These are phyloP conservation scores for Allium sativum DNA, from an alignment of 106 monocot genomes.

Conservation along the genomic window DNA sequence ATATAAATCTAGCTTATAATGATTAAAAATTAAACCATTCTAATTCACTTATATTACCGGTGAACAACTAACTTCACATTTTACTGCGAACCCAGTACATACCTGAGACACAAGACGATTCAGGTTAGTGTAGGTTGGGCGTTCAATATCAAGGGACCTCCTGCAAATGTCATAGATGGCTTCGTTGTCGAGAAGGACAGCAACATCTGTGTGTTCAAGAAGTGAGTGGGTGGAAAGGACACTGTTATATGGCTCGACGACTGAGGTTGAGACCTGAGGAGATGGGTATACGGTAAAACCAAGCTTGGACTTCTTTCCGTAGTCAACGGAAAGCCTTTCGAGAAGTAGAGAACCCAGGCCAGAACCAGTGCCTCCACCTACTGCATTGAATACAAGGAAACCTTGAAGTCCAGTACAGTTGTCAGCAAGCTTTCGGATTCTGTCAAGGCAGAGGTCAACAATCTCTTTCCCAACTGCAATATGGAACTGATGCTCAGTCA, in stretches of 20 bases:
- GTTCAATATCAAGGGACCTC: conserved; percentile 35
- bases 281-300: conserved; percentile 41
- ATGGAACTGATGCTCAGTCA: background rate
- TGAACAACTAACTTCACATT: too few relatives aligned
- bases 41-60: too few relatives aligned
- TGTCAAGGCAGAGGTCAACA: conserved; percentile 49
- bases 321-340: conserved; percentile 43
- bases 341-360: conserved; percentile 42
- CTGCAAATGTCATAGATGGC: conserved; percentile 39
- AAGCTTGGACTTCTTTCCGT: conserved; percentile 33
- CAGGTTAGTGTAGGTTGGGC: conserved; percentile 42
- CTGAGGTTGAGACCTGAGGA: conserved; percentile 32
- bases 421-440: conserved; percentile 47
- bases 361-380: conserved; percentile 43
- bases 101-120: conserved; percentile 34
- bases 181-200: background rate
- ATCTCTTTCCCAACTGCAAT: conserved; percentile 44
- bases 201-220: too few relatives aligned
- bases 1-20: too few relatives aligned
- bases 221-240: too few relatives aligned
- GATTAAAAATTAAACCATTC: too few relatives aligned
- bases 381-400: conserved; percentile 52
- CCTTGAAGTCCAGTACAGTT: conserved; percentile 55
- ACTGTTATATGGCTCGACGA: too few relatives aligned
- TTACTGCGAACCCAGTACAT: background rate